Evolutionary conservation across 2,329 filamentous ascomycete genomes (phyloP).

Genomic region (Cladophialophora exuberans): DNA sequence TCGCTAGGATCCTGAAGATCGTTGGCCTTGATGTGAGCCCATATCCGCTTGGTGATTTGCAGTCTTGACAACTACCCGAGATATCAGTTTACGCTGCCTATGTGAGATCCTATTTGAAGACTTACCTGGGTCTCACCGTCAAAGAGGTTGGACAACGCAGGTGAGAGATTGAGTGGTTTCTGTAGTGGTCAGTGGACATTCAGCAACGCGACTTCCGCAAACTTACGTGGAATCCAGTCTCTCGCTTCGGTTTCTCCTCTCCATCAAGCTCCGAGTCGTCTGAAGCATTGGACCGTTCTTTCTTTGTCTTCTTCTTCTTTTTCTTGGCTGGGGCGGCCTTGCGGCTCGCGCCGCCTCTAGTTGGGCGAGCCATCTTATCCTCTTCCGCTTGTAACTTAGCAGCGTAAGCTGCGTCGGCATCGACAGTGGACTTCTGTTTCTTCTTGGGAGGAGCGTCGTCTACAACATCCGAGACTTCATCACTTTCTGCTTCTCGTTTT

Average conservation of each 20-base stretch:
- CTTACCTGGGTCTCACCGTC: slow-evolving; percentile 49
- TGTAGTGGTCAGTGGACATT: slow-evolving; percentile 28
- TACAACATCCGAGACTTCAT: slow-evolving; percentile 43
- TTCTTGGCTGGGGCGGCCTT: slow-evolving; percentile 66
- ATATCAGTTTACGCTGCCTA: slow-evolving; percentile 4
- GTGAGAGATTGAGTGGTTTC: slow-evolving; percentile 52
- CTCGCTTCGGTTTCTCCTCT: slow-evolving; percentile 68
- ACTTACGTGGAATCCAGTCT: slow-evolving; percentile 84
- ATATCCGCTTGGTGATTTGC: slow-evolving; percentile 94
- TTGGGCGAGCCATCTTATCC: slow-evolving; percentile 75
- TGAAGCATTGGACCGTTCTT: slow-evolving; percentile 51
- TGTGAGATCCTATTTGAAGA: slow-evolving; percentile 27
- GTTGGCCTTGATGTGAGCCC: slow-evolving; percentile 89
- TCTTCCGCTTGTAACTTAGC: slow-evolving; percentile 90
- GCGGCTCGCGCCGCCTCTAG: slow-evolving; percentile 69
- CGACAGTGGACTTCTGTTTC: slow-evolving; percentile 63
- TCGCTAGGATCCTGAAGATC: slow-evolving; percentile 88
- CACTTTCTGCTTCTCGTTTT: slow-evolving; percentile 48
- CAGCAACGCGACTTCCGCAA: slow-evolving; percentile 9
- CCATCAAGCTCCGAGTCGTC: slow-evolving; percentile 79
- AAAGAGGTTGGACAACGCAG: slow-evolving; percentile 49
- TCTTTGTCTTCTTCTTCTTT: slow-evolving; percentile 54
- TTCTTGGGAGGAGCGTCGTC: slow-evolving; percentile 61
- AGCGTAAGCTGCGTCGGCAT: slow-evolving; percentile 84
- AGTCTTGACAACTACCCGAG: slow-evolving; percentile 77